Percentiles rank a stretch among this genome's conserved stretches.
Evolutionary conservation across 2,329 filamentous ascomycete genomes (phyloP).

Genomic region (Mollisiaceae sp.): DNA sequence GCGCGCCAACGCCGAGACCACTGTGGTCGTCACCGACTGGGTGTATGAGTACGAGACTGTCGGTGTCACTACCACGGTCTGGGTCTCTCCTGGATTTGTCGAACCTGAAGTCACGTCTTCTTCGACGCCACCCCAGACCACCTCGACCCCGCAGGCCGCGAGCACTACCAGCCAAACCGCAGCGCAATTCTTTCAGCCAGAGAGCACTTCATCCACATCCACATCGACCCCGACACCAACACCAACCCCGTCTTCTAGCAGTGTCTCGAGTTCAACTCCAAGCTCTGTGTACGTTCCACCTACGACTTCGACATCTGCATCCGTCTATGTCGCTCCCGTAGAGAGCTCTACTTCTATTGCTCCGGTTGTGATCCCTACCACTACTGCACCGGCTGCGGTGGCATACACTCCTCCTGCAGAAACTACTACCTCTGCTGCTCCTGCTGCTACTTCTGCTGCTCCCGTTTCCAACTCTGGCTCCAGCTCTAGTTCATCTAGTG

Average conservation of each 20-base stretch:
- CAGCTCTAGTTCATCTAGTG: conserved; percentile 35
- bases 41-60: conserved; percentile 54
- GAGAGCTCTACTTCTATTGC: conserved; percentile 16
- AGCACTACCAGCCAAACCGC: conserved; percentile 16
- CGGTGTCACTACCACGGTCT: conserved; percentile 45
- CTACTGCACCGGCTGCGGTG: conserved; percentile 20
- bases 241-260: not conserved
- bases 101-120: conserved; percentile 21
- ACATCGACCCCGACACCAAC: conserved; percentile 21
- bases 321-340: conserved; percentile 32
- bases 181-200: conserved; percentile 35
- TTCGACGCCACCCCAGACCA: conserved; percentile 7
- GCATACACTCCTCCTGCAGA: conserved; percentile 20
- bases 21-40: conserved; percentile 55
- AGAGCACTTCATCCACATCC: conserved; percentile 4
- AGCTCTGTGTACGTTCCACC: conserved; percentile 20
- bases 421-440: conserved; percentile 21
- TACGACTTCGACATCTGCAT: conserved; percentile 36
- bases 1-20: conserved; percentile 35
- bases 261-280: conserved; percentile 14
- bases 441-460: conserved; percentile 21
- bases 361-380: conserved; percentile 1
- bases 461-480: conserved; percentile 28
- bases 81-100: conserved; percentile 44
- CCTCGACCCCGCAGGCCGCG: conserved; percentile 19